These are phyloP conservation scores for Prunus armeniaca DNA, from an alignment of 306 rosid species.

Conservation along the genomic window DNA sequence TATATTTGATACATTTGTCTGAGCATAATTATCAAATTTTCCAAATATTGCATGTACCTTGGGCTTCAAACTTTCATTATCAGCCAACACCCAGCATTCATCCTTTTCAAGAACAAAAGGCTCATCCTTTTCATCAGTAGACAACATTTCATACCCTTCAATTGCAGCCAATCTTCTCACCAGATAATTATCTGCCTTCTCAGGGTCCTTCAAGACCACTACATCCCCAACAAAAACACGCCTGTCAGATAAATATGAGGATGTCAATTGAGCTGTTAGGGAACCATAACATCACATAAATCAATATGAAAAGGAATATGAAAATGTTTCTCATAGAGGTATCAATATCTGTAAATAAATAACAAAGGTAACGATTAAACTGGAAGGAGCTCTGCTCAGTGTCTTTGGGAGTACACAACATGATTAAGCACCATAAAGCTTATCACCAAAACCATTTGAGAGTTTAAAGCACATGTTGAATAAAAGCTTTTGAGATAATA, in stretches of 20 bases:
- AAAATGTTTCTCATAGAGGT: background rate
- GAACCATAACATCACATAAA: conserved; percentile 1
- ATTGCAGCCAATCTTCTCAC: conserved; percentile 87
- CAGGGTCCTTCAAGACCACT: conserved; percentile 82
- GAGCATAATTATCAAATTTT: background rate
- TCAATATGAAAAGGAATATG: background rate
- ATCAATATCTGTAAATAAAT: background rate
- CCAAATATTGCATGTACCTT: conserved; percentile 54
- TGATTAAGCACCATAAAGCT: background rate
- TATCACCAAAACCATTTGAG: background rate
- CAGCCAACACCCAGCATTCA: conserved; percentile 93
- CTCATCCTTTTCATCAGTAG: conserved; percentile 76
- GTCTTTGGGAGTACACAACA: background rate
- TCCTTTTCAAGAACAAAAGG: conserved; percentile 75
- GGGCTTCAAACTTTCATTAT: conserved; percentile 71
- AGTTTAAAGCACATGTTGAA: background rate
- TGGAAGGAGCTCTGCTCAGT: background rate
- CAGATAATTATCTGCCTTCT: conserved; percentile 52
- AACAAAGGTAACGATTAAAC: background rate
- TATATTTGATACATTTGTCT: conserved; percentile 3
- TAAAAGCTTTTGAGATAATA: background rate
- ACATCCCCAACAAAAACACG: conserved; percentile 91
- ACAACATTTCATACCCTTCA: conserved; percentile 90
- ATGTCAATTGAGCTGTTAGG: background rate
- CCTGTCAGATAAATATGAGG: conserved; percentile 52